phyloP scores from a whole-genome alignment of 2,329 filamentous ascomycete species.

The Huntiella omanensis region DNA sequence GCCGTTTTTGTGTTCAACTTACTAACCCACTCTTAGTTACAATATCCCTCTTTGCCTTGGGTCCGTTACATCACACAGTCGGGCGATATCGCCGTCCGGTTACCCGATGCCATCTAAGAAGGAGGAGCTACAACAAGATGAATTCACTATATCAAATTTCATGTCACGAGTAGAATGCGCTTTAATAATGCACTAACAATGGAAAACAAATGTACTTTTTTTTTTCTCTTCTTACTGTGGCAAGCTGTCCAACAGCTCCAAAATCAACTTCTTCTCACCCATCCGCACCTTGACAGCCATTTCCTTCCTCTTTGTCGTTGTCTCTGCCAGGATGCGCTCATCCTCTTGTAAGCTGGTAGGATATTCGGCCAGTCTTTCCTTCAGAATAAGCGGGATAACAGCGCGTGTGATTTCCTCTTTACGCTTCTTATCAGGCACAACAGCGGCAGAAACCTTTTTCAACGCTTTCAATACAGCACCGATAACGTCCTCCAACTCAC shows the following conservation, averaged over 20 bases:
- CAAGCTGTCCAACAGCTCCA: constrained; percentile 26
- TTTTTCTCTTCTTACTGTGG: not conserved
- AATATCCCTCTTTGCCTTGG: constrained; percentile 97
- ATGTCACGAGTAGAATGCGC: not conserved
- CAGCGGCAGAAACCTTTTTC: constrained; percentile 24
- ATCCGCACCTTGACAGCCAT: constrained; percentile 51
- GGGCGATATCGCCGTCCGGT: constrained; percentile 81
- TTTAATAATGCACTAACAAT: too few species aligned
- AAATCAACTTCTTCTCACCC: constrained; percentile 52
- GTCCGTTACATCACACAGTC: constrained; percentile 98
- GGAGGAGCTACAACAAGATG: too few species aligned
- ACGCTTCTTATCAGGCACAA: constrained; percentile 29
- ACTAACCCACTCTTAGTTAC: constrained; percentile 38
- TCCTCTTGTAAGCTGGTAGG: constrained; percentile 24
- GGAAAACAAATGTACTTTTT: too few species aligned
- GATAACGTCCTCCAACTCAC: constrained; percentile 33
- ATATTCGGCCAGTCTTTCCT: constrained; percentile 23
- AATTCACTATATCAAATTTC: too few species aligned
- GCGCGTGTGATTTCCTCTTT: constrained; percentile 27
- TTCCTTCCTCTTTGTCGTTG: constrained; percentile 18
- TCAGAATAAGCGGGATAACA: constrained; percentile 22
- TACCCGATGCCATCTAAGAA: constrained; percentile 52
- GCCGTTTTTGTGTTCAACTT: not conserved
- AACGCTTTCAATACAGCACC: constrained; percentile 30
- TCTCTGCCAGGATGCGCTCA: constrained; percentile 19